phyloP scores from a whole-genome alignment of 2,329 filamentous ascomycete species.

The Pseudogymnoascus sp. region DNA sequence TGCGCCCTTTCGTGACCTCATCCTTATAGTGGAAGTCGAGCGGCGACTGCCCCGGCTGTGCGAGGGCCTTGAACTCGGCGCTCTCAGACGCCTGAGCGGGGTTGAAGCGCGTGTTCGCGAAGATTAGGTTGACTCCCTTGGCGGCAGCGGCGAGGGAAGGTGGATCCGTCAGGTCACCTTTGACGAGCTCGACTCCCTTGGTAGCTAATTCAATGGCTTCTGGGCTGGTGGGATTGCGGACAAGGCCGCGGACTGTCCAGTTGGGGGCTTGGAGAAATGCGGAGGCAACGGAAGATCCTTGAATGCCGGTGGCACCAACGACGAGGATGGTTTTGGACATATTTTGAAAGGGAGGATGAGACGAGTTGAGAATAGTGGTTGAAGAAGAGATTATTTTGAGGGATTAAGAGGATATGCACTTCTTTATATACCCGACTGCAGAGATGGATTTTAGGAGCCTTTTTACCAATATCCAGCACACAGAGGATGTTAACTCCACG shows the following conservation, averaged over 20 bases:
- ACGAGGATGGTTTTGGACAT: background rate
- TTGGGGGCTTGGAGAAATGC: conserved; percentile 17
- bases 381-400: background rate
- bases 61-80: conserved; percentile 9
- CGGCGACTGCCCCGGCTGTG: conserved; percentile 17
- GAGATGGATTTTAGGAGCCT: background rate
- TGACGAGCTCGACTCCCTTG: conserved; percentile 36
- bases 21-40: conserved; percentile 23
- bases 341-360: background rate
- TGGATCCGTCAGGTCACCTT: conserved; percentile 35
- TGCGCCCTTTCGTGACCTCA: conserved; percentile 32
- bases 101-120: conserved; percentile 38
- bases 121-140: conserved; percentile 41
- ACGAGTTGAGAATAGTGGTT: background rate
- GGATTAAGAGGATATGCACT: background rate
- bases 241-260: conserved; percentile 19
- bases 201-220: conserved; percentile 29
- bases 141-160: conserved; percentile 35
- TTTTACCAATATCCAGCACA: background rate
- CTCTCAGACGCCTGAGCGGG: conserved; percentile 14
- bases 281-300: conserved; percentile 18
- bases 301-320: background rate
- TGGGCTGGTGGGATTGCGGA: conserved; percentile 15
- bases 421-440: background rate
- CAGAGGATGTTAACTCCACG: background rate